Conservation (phyloP, 2,329 filamentous ascomycete genomes). For the Cercospora sp. region DNA sequence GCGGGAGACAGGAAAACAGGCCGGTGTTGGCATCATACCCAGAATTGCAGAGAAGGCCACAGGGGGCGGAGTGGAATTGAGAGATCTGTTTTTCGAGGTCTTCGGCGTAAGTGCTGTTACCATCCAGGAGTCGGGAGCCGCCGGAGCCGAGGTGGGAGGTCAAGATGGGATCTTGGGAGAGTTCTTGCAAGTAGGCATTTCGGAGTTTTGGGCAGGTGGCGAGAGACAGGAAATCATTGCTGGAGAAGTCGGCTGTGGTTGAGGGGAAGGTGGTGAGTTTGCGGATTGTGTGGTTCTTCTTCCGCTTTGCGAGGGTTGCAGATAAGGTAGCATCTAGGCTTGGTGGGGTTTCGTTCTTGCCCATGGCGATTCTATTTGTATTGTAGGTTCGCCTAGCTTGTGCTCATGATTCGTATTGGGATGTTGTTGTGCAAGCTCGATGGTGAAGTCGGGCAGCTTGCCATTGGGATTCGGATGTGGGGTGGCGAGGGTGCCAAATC, state of each 20-base stretch:
- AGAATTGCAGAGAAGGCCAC: constrained; percentile 61
- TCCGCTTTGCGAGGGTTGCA: constrained; percentile 42
- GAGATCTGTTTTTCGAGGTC: constrained; percentile 61
- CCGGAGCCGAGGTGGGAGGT: constrained; percentile 52
- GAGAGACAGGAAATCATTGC: constrained; percentile 66
- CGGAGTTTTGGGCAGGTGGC: constrained; percentile 52
- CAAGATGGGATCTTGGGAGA: constrained; percentile 37
- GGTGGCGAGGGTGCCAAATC: background rate
- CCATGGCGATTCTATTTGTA: background rate
- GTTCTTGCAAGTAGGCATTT: constrained; percentile 51
- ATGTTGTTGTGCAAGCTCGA: background rate
- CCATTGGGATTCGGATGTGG: constrained; percentile 5
- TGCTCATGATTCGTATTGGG: background rate
- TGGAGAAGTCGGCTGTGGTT: constrained; percentile 59
- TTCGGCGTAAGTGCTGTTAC: constrained; percentile 63
- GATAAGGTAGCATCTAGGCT: constrained; percentile 33
- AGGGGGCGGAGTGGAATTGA: constrained; percentile 58
- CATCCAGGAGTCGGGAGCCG: constrained; percentile 65
- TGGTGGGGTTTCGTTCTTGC: constrained; percentile 3
- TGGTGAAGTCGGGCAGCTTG: background rate
- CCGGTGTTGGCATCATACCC: constrained; percentile 54
- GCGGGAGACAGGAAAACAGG: constrained; percentile 52
- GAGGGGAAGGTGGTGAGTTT: constrained; percentile 49
- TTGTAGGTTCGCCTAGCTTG: too few relatives aligned
- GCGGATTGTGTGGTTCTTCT: constrained; percentile 49